A percentile compares a stretch with the other conserved stretches of the same genome.
Evolutionary conservation across 2,329 filamentous ascomycete genomes (phyloP).

Genomic region (Parastagonospora avenae): DNA sequence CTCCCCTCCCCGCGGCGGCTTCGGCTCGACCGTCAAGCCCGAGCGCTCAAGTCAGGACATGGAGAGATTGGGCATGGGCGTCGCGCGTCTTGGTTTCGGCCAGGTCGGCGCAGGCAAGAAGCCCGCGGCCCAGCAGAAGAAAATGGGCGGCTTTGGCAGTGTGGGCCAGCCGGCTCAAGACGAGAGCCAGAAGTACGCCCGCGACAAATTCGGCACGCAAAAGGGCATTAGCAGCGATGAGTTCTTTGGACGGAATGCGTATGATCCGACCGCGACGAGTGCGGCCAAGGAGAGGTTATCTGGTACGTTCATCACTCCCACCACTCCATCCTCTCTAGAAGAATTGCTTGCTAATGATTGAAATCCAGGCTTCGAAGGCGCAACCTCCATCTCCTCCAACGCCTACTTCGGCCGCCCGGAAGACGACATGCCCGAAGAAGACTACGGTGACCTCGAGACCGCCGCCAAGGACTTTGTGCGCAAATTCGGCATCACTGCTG

Average conservation of each 20-base stretch:
- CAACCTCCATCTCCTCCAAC: constrained; percentile 90
- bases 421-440: constrained; percentile 72
- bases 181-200: constrained; percentile 82
- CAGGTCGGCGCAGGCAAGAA: constrained; percentile 69
- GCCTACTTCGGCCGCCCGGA: constrained; percentile 96
- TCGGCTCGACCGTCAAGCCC: constrained; percentile 62
- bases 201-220: constrained; percentile 85
- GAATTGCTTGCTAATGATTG: constrained; percentile 3
- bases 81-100: constrained; percentile 84
- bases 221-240: constrained; percentile 98
- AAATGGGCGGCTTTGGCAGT: constrained; percentile 87
- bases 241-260: constrained; percentile 91
- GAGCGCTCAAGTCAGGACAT: constrained; percentile 73
- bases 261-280: constrained; percentile 76
- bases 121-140: constrained; percentile 67
- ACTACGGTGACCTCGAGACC: constrained; percentile 88
- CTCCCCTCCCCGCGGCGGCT: constrained; percentile 66
- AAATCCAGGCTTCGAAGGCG: constrained; percentile 79
- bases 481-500: constrained; percentile 92
- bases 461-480: constrained; percentile 95
- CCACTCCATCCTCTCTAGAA: too few species aligned
- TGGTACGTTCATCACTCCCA: constrained; percentile 30
- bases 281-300: constrained; percentile 88
- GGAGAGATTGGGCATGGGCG: constrained; percentile 87
- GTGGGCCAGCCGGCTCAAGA: constrained; percentile 72